Conservation (phyloP, 2,329 filamentous ascomycete genomes). For the Bretziella fagacearum region DNA sequence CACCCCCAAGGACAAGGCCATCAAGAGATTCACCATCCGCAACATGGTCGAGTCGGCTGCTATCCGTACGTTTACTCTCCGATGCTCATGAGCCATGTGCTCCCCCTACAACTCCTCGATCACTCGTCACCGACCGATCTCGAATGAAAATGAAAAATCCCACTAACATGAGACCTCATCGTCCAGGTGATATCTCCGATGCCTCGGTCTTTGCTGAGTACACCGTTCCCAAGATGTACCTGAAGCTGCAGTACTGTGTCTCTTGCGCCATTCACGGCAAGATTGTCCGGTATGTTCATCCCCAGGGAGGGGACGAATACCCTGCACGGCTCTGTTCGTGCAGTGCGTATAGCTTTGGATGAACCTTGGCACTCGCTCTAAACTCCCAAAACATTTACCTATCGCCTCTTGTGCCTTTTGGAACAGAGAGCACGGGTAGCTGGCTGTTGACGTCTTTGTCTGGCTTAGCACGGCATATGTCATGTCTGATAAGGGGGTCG, state of each 20-base stretch:
- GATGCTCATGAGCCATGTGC: too few relatives aligned
- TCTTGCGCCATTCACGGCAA: slow-evolving; percentile 99
- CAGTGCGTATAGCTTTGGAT: slow-evolving; percentile 23
- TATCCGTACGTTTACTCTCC: slow-evolving; percentile 61
- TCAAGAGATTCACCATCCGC: slow-evolving; percentile 99
- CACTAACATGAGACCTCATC: slow-evolving; percentile 16
- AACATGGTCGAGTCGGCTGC: slow-evolving; percentile 99
- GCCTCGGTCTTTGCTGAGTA: slow-evolving; percentile 99
- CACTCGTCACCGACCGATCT: neutral
- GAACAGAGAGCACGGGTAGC: neutral
- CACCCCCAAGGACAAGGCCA: slow-evolving; percentile 99
- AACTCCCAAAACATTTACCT: slow-evolving; percentile 22
- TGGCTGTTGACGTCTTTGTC: slow-evolving; percentile 7
- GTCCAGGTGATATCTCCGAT: slow-evolving; percentile 95
- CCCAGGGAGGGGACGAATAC: slow-evolving; percentile 41
- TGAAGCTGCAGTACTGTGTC: slow-evolving; percentile 99
- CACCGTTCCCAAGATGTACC: slow-evolving; percentile 99
- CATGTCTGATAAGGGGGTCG: neutral
- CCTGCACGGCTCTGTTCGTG: slow-evolving; percentile 17
- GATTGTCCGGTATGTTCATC: slow-evolving; percentile 92
- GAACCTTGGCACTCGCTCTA: slow-evolving; percentile 41
- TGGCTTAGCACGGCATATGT: neutral
- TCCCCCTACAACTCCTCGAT: neutral
- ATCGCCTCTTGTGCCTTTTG: neutral
- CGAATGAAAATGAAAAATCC: neutral